Evolutionary conservation across 2,329 filamentous ascomycete species (phyloP), one percentile per base, ranked within the genome.

Genomic region (Claviceps sp.): DNA sequence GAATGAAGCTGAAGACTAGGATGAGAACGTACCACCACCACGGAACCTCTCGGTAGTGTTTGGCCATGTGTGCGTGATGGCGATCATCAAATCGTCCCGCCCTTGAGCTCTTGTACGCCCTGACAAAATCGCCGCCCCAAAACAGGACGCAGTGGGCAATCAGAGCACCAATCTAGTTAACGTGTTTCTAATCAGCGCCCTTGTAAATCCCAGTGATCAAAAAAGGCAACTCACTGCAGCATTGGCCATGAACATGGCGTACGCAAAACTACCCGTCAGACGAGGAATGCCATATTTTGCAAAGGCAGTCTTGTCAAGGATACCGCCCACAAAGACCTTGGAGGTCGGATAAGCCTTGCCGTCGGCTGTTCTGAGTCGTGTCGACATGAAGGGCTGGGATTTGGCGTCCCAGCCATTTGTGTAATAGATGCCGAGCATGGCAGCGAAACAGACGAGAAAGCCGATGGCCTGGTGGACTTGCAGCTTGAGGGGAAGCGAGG

Each of bases 201-300:
- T 7, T 6, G 14, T 10, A 5, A 4, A 30, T 11, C 8, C 8
- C 1, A 30, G 26, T 30, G 1, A 30, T 30, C 2, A 30, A 10
- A 44, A 5, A 24, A 0, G 5, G 3, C 26, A 10, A 30, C 26
- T 11, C 64, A 75, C 73, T 37, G 77, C 75, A 55, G 74, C 73
- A 61, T 80, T 79, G 2, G 76, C 74, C 66, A 79, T 79, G 55
- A 80, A 72, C 66, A 80, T 69, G 2, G 71, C 64, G 45, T 72
- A 78, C 0, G 74, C 75, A 56, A 79, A 79, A 0, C 62, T 69
- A 1, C 74, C 76, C 0, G 70, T 70, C 2, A 80, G 59, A 7
- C 60, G 67, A 0, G 77, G 77, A 2, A 73, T 54, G 1, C 77
- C 77, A 48, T 71, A 68, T 26, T 65, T 58, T 0, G 61, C 61